phyloP scores from a whole-genome alignment of 2,329 filamentous ascomycete species.

The Cladosporium austrohemisphaericum region DNA sequence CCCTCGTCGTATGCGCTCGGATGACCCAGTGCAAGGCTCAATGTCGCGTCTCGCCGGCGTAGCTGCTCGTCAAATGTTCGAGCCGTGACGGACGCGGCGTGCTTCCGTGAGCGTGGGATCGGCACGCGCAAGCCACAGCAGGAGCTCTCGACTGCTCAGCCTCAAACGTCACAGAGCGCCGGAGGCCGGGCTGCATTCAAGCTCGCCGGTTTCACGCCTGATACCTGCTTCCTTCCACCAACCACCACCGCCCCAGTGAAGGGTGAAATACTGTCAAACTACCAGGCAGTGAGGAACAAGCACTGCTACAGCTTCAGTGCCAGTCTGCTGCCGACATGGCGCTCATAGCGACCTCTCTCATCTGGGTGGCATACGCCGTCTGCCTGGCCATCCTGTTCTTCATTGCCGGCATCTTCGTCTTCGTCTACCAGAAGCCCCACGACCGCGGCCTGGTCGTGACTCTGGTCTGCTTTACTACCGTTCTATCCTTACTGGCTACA shows the following conservation, averaged over 20 bases:
- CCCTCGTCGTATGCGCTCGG: background rate
- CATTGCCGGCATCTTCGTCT: conserved; percentile 79
- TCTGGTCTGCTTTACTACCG: conserved; percentile 77
- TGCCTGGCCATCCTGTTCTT: conserved; percentile 73
- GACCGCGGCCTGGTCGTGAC: conserved; percentile 82
- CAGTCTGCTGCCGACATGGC: conserved; percentile 46
- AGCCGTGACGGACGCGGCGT: background rate
- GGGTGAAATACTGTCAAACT: background rate
- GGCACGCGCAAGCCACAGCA: background rate
- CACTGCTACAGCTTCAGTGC: conserved; percentile 1
- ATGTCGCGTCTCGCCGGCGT: no score
- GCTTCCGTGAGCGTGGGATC: background rate
- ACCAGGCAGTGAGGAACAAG: background rate
- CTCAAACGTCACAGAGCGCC: background rate
- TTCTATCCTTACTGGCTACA: conserved; percentile 84
- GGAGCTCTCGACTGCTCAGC: background rate
- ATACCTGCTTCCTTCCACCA: background rate
- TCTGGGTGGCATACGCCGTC: conserved; percentile 90
- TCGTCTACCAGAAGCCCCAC: conserved; percentile 83
- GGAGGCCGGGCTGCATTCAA: background rate
- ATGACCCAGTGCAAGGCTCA: background rate
- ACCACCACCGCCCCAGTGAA: background rate
- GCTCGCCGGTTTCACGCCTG: background rate
- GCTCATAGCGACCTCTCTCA: conserved; percentile 80
- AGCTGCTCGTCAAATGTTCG: background rate